phyloP scores from a whole-genome alignment of 2,329 filamentous ascomycete species.

The Metarhizium brunneum region DNA sequence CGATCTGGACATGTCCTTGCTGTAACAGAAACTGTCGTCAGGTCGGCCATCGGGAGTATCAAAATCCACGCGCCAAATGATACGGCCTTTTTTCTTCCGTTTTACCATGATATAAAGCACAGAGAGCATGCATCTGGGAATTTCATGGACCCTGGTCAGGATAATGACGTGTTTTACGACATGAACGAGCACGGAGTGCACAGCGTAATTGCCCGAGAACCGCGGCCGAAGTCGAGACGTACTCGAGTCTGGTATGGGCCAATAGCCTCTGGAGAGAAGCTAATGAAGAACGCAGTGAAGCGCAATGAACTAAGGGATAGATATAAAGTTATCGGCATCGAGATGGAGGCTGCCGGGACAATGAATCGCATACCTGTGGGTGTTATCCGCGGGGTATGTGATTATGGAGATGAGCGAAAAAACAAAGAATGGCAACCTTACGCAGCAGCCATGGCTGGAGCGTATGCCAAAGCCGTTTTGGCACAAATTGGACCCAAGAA shows the following conservation, averaged over 20 bases:
- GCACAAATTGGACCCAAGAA: too few relatives aligned
- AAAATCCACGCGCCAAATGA: constrained; percentile 16
- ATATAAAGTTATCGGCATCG: neutral
- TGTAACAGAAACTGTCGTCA: constrained; percentile 19
- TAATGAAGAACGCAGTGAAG: constrained; percentile 1
- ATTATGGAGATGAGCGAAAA: neutral
- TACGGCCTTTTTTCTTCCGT: constrained; percentile 9
- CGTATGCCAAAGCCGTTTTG: neutral
- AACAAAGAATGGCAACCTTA: neutral
- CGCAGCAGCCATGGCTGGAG: neutral
- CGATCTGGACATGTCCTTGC: constrained; percentile 15
- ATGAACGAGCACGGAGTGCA: neutral
- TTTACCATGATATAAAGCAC: constrained; percentile 17
- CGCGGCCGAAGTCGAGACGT: constrained; percentile 11
- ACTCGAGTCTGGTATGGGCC: constrained; percentile 21
- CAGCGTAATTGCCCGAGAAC: constrained; percentile 8
- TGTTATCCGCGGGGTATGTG: neutral
- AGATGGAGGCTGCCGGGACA: neutral
- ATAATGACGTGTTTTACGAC: constrained; percentile 11
- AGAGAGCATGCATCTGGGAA: constrained; percentile 13
- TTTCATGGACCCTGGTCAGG: constrained; percentile 23
- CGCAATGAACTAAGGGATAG: constrained; percentile 5
- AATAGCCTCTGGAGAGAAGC: constrained; percentile 7
- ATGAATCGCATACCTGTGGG: neutral
- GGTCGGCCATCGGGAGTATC: constrained; percentile 24